Percentiles rank a stretch among this genome's conserved stretches.
Evolutionary conservation across 164 flowering plant species (phyloP).

Genomic region (Aristolochia californica): DNA sequence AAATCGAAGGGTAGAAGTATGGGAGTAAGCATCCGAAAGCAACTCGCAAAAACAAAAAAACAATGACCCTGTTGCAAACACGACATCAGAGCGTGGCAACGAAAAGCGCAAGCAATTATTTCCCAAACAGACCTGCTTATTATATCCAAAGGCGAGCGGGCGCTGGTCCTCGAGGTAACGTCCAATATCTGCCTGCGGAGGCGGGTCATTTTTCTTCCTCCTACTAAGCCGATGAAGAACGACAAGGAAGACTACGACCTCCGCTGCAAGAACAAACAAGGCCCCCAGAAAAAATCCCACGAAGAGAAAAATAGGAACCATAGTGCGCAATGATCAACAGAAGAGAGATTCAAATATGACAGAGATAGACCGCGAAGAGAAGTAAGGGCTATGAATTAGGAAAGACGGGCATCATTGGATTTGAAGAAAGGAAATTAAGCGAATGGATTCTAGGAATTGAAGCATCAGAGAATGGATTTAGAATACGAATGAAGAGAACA

Average conservation of each 20-base stretch:
- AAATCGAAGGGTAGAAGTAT: background rate
- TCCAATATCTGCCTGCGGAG: background rate
- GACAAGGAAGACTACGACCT: constrained; percentile 1
- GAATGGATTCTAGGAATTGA: too few species aligned
- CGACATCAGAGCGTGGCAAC: background rate
- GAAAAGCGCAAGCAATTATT: background rate
- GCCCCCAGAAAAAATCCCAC: constrained; percentile 8
- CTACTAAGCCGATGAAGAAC: constrained; percentile 8
- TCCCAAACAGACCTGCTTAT: constrained; percentile 4
- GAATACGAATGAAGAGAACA: background rate
- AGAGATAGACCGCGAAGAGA: background rate
- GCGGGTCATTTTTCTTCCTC: background rate
- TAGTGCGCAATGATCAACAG: constrained; percentile 5
- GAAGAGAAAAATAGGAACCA: constrained; percentile 1
- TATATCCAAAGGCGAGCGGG: constrained; percentile 2
- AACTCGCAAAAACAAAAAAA: too few species aligned
- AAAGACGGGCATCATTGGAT: background rate
- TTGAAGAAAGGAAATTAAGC: background rate
- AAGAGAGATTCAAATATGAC: background rate
- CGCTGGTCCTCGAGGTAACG: constrained; percentile 5
- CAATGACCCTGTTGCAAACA: background rate
- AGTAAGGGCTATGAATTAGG: background rate
- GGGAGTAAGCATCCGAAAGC: too few species aligned
- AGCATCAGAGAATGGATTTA: background rate
- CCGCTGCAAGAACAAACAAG: constrained; percentile 1